Evolutionary conservation across 495 filamentous ascomycete species (phyloP).

Genomic region (Elasticomyces elasticus): DNA sequence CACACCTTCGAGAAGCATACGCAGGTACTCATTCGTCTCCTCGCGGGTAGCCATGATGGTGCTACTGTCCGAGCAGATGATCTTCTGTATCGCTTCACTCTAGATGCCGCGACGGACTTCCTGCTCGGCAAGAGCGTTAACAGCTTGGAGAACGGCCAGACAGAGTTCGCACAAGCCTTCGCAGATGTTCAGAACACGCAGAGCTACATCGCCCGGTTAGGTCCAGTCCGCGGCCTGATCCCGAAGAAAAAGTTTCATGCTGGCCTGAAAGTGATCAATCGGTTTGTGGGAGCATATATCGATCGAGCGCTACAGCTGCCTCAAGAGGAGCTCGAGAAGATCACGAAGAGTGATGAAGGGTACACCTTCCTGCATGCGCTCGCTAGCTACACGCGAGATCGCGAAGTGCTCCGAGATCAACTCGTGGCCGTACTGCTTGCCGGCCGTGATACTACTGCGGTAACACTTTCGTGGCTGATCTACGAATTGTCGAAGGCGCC

Average conservation of each 20-base stretch:
- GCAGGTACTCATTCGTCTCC: slow-evolving; percentile 33
- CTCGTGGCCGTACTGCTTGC: slow-evolving; percentile 32
- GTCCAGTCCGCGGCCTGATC: slow-evolving; percentile 36
- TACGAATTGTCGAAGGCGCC: slow-evolving; percentile 68
- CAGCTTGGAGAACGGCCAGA: slow-evolving; percentile 41
- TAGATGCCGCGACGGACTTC: slow-evolving; percentile 52
- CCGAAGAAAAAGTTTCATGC: slow-evolving; percentile 36
- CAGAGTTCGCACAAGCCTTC: slow-evolving; percentile 45
- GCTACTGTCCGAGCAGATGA: slow-evolving; percentile 42
- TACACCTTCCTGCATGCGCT: slow-evolving; percentile 38
- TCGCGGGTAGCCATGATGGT: slow-evolving; percentile 34
- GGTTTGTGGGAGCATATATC: slow-evolving; percentile 45
- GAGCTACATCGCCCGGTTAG: slow-evolving; percentile 31
- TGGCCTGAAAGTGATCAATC: slow-evolving; percentile 38
- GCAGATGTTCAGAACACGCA: slow-evolving; percentile 43
- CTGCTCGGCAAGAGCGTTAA: slow-evolving; percentile 45
- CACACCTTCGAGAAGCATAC: slow-evolving; percentile 45
- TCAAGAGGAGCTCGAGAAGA: slow-evolving; percentile 42
- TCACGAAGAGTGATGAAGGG: slow-evolving; percentile 30
- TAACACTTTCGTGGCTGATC: slow-evolving; percentile 62
- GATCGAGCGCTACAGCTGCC: slow-evolving; percentile 40
- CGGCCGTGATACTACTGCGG: slow-evolving; percentile 35
- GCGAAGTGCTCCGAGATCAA: slow-evolving; percentile 33
- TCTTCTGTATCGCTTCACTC: slow-evolving; percentile 42
- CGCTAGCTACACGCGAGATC: slow-evolving; percentile 32